These are phyloP conservation scores for Sutorius eximius DNA, from an alignment of 1,284 basidiomycete genomes.

Conservation along the genomic window DNA sequence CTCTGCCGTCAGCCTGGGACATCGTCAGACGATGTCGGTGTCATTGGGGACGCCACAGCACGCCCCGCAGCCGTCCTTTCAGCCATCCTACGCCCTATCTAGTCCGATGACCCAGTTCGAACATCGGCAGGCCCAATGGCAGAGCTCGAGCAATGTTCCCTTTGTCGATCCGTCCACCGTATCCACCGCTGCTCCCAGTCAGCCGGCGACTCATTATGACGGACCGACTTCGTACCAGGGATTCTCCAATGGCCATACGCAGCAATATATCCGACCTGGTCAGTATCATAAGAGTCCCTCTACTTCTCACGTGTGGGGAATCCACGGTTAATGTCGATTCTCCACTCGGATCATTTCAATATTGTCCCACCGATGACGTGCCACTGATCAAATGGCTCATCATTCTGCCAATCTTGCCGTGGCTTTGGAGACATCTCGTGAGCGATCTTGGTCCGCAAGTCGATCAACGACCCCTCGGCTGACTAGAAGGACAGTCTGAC, in stretches of 20 bases:
- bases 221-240: slow-evolving; percentile 5
- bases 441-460: slow-evolving; percentile 2
- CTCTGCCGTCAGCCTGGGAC: slow-evolving; percentile 11
- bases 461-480: slow-evolving; percentile 1
- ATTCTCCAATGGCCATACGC: slow-evolving; percentile 13
- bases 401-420: slow-evolving; percentile 4
- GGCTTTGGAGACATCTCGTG: slow-evolving; percentile 2
- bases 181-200: slow-evolving; percentile 7
- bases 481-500: not conserved
- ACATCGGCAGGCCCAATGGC: slow-evolving; percentile 18
- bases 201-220: slow-evolving; percentile 6
- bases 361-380: slow-evolving; percentile 4
- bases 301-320: slow-evolving; percentile 27
- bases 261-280: slow-evolving; percentile 16
- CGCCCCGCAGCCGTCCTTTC: slow-evolving; percentile 12
- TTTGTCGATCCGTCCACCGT: slow-evolving; percentile 28
- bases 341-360: not conserved
- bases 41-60: slow-evolving; percentile 11
- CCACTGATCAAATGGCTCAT: slow-evolving; percentile 8
- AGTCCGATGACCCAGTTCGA: slow-evolving; percentile 15
- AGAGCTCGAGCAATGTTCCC: slow-evolving; percentile 2
- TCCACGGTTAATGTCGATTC: slow-evolving; percentile 23
- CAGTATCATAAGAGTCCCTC: slow-evolving; percentile 23
- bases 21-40: slow-evolving; percentile 20
- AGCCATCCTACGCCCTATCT: slow-evolving; percentile 12